phyloP scores from a whole-genome alignment of 169 alveolate genomes.

The Babesia caballi region DNA sequence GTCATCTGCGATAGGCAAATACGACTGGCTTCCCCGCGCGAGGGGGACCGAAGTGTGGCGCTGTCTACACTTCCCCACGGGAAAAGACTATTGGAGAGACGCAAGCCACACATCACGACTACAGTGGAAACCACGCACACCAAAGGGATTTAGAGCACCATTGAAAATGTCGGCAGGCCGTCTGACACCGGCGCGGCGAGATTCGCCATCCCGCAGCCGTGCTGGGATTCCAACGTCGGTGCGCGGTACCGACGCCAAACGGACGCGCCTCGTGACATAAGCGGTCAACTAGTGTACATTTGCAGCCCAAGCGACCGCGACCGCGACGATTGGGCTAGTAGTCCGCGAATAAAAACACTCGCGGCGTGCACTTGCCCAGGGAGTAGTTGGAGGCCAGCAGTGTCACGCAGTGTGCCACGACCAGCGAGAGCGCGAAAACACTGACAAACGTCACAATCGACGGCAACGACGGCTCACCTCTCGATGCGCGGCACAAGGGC shows the following conservation, averaged over 20 bases:
- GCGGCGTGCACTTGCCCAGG: not conserved
- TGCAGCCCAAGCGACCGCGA: no score
- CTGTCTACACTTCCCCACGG: not conserved
- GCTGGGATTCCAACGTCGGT: not conserved
- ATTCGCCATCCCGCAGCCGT: no score
- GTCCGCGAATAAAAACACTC: constrained; percentile 1
- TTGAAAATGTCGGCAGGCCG: no score
- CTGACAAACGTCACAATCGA: not conserved
- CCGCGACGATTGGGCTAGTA: no score
- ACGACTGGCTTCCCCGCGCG: not conserved
- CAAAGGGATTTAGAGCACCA: no score
- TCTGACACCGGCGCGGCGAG: no score
- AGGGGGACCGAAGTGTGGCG: not conserved
- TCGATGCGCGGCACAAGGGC: constrained; percentile 10
- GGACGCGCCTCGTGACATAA: no score
- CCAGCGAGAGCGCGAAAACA: not conserved
- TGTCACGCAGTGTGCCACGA: not conserved
- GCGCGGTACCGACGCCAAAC: no score
- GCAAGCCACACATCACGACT: not conserved
- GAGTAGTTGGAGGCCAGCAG: not conserved
- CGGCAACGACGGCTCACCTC: not conserved
- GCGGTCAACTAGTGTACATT: no score
- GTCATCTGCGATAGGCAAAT: not conserved
- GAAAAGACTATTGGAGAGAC: not conserved
- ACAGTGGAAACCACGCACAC: not conserved